Base-by-base conservation (phyloP, 306 rosid genomes). In the Pueraria montana region DNA sequence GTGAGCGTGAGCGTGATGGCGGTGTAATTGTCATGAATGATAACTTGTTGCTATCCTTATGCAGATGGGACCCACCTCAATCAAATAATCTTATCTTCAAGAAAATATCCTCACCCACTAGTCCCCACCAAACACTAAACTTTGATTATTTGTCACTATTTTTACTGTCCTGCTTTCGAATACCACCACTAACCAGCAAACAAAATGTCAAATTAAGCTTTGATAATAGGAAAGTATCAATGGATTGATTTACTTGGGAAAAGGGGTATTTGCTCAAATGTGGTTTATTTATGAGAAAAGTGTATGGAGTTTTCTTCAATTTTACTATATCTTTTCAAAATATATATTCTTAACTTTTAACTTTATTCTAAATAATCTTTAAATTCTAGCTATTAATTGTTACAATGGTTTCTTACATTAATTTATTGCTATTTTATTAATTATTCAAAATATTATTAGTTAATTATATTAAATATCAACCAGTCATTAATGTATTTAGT, bases 51-150 rank as follows among this genome's bases (percentile, higher is more conserved):
- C 4, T 21, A 23, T 82, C 40, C 0, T 17, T n/a, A 11, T 11
- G 24, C 36, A 58, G 27, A 65, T 53, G 80, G 80, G 76, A 64
- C 3, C 84, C 79, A 74, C 85, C 32, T 45, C 45, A 16, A 36
- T 1, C 8, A 66, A 42, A 12, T 3, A 66, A 40, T 55, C 50
- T 82, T 82, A 82, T 82, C 85, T 52, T 74, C 13, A 52, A 65
- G 10, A 66, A 52, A 75, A 82, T 82, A 75, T 82, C 81, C 10
- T 16, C 42, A 13, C 10, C 40, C 18, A 27, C 21, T 2, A 27
- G 7, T 34, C 38, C 38, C 26, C 50, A 64, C 59, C 43, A n/a
- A 65, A 46, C 42, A 12, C 4, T 32, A 10, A 6, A 11, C 1
- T 8, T 38, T 38, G 4, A 38, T 38, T 38, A 38, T 38, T 38